Evolutionary conservation across 345 rosid genomes (phyloP), one percentile per base, ranked within the genome.

Genomic region (Xanthoceras sorbifolium): DNA sequence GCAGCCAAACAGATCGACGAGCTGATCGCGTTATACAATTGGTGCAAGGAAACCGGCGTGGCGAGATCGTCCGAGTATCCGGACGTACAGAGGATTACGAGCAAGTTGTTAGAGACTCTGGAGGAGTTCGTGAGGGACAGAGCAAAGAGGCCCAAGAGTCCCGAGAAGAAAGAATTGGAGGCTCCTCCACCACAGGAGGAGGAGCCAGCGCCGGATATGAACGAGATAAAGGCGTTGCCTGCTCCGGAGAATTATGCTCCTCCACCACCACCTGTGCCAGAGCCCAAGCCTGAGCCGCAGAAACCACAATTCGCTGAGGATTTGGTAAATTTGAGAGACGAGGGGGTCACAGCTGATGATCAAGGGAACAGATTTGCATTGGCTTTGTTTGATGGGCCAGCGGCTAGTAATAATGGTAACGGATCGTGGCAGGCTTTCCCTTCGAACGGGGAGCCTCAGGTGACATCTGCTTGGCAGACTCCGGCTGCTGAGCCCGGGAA

Each of bases 41-140:
- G 97, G 98, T 89, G 93, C 44, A 95, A 93, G 81, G 93, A 89
- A 17, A 84, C 81, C 0, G 97, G 99, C 2, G 88, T 95, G 66
- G 91, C 92, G 1, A 87, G 99, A 71, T 89, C 99, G 0, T 86
- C 98, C 0, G 99, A 95, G 81, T 95, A 95, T 72, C 99, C 99
- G 3, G 98, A 95, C 78, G 90, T 95, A 71, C 97, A 93, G 87
- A 93, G 87, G 85, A 92, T 95, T 76, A 90, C 99, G 0, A 81
- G 87, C 46, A 93, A 93, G 75, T 80, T 92, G 76, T 76, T 95
- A 81, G 96, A 92, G 82, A 87, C 94, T 1, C 78, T 95, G 87
- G 96, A 92, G 69, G 98, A 92, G 83, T 92, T 90, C 78, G 82
- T 93, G 67, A 86, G 94, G 76, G 99, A 95, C 74, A 90, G 94